Base-by-base conservation (phyloP, 768 basidiomycete genomes). In the Podaxis carcinomalis region DNA sequence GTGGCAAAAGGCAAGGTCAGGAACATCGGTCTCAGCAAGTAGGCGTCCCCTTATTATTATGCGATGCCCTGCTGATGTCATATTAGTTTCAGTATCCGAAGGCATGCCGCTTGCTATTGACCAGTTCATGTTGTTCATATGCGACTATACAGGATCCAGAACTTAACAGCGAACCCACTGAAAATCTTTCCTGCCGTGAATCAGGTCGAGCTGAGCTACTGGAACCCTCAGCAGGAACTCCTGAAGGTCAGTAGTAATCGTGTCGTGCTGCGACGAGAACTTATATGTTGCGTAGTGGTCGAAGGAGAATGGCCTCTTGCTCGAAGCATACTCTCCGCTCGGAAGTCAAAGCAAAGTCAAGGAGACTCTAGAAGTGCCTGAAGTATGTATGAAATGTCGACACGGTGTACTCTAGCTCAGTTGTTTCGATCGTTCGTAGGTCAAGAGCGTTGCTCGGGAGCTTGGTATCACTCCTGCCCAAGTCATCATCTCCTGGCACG, bases 11-110 rank as follows among this genome's bases (percentile, higher is more conserved):
- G 92, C 23, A 89, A 92, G 69, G 74, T 89, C 46, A 81, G 81
- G 69, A 88, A 91, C 65, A 93, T 93, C 57, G 92, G 92, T 46
- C 77, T 93, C 46, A 90, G 88, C 88, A 94, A 94, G 88, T 88
- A 61, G 56, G 71, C 61, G 6, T 19, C 35, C 27, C 14, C 57
- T 5, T 25, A 19, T 42, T 27, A 23, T 10, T 10, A 14, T 40
- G 9, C 5, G 25, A 23, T 40, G 13, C 1, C 23, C 27, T 40
- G 13, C 40, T 40, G 7, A 52, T 3, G 21, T 40, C 42, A n/a
- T 2, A 27, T 2, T 59, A 84, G 80, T 71, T 90, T 90, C 74
- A 89, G 87, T 69, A 78, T 87, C 60, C 78, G 83, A 60, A 79
- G 73, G 76, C 73, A 25, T 21, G 13, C 25, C 19, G 74, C 73